Conservation (phyloP, 352 stramenopile genomes). For the Phytophthora sojae region DNA sequence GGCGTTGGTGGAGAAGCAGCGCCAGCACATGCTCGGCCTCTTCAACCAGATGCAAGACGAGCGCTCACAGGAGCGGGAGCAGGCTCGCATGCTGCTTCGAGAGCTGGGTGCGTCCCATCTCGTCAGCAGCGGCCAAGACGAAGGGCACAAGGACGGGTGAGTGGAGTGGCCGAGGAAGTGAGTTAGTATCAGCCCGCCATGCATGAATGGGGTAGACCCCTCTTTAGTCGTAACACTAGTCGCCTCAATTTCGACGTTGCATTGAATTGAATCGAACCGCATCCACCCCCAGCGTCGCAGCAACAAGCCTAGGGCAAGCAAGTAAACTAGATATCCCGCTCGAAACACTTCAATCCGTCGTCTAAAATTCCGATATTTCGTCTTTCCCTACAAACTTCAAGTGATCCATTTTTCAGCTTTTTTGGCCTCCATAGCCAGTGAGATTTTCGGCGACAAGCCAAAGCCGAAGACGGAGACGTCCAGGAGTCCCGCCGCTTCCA, state of each 20-base stretch:
- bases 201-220: conserved; percentile 18
- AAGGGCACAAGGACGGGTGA: conserved; percentile 30
- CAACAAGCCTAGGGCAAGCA: too few species aligned
- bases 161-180: too few species aligned
- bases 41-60: conserved; percentile 52
- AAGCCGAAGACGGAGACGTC: conserved; percentile 1
- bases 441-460: conserved; percentile 19
- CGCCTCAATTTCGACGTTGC: conserved; percentile 37
- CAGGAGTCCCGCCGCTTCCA: not conserved
- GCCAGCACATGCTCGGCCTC: conserved; percentile 39
- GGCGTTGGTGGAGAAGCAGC: conserved; percentile 48
- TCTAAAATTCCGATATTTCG: not conserved
- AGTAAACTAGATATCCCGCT: not conserved
- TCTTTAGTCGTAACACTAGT: conserved; percentile 25
- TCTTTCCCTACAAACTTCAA: not conserved
- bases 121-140: conserved; percentile 15
- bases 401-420: not conserved
- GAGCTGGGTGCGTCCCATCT: conserved; percentile 34
- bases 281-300: not conserved
- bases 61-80: conserved; percentile 42
- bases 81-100: conserved; percentile 37
- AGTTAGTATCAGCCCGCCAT: conserved; percentile 8
- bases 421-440: conserved; percentile 27
- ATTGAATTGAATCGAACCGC: conserved; percentile 1
- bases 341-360: not conserved